Conservation (phyloP, 495 filamentous ascomycete species). For the Friedmanniomyces simplex region DNA sequence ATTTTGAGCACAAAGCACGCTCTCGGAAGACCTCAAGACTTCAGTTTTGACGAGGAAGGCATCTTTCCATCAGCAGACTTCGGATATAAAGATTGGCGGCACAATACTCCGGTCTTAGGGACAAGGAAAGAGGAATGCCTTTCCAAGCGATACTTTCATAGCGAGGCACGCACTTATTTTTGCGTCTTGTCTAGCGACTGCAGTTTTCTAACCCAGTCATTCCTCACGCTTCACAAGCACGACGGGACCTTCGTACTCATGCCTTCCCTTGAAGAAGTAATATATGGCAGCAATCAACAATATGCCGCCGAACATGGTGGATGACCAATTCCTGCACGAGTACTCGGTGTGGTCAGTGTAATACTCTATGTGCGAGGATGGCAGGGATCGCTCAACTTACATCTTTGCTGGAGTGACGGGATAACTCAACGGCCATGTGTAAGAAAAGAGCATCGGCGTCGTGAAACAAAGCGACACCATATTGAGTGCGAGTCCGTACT, state of each 20-base stretch:
- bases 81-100: background rate
- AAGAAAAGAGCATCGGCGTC: conserved; percentile 25
- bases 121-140: no score
- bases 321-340: background rate
- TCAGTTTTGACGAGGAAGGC: no score
- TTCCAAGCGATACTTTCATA: no score
- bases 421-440: conserved; percentile 12
- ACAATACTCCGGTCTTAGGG: no score
- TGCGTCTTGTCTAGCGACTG: background rate
- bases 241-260: conserved; percentile 6
- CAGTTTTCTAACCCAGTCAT: background rate
- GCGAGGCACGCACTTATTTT: background rate
- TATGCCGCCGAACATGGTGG: conserved; percentile 14
- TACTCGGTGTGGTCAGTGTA: background rate
- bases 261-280: conserved; percentile 22
- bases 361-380: background rate
- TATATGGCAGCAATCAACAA: conserved; percentile 22
- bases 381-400: conserved; percentile 2
- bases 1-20: no score
- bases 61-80: background rate
- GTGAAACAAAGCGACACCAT: conserved; percentile 13
- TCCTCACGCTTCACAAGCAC: background rate
- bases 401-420: conserved; percentile 1
- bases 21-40: no score
- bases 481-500: conserved; percentile 4